Base-by-base conservation (phyloP, 2,329 filamentous ascomycete genomes). In the Byssochlamys sp. region DNA sequence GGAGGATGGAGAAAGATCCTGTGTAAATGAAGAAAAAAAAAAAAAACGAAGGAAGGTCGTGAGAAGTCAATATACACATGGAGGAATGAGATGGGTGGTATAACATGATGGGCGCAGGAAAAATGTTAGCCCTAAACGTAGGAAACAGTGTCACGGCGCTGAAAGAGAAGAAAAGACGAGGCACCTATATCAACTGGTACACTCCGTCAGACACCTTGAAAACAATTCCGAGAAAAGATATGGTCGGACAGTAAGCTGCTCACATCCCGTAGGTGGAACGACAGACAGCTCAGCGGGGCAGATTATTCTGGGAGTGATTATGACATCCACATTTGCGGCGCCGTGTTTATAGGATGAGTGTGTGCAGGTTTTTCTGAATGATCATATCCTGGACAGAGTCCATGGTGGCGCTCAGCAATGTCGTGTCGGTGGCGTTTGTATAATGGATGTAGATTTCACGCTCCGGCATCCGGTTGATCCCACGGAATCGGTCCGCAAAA, bases 331-430 rank as follows among this genome's bases (percentile, higher is more conserved):
- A 59, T 59, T 14, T 51, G n/a, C 25, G 24, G 25, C 60, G 59
- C 60, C 60, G 57, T 58, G 63, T 60, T 60, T 62, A 89, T 74
- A 89, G 77, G 68, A 91, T 89, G 67, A 91, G 78, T 74, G 87
- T 86, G 75, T 90, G 89, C 57, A 91, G 80, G 71, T 91, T 91
- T 70, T 87, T 87, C 74, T 91, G 88, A 67, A 91, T 90, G 66
- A 91, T 89, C 85, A 90, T 92, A 71, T 92, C 89, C 74, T 92
- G 88, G 57, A 92, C 89, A 10, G 87, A 90, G 62, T 83, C 81
- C 89, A 92, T 92, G 45, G 89, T 92, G 62, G 90, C 90, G 76
- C 91, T 91, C 63, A 92, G 80, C 61, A 92, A 75, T 68, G 90
- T 90, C 33, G 89, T 84, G 67, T 84, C 81, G 2, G 81, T 84